Evolutionary conservation across 257 asterid species (phyloP), one percentile per base, ranked within the genome.

Genomic region (Cordia subcordata): DNA sequence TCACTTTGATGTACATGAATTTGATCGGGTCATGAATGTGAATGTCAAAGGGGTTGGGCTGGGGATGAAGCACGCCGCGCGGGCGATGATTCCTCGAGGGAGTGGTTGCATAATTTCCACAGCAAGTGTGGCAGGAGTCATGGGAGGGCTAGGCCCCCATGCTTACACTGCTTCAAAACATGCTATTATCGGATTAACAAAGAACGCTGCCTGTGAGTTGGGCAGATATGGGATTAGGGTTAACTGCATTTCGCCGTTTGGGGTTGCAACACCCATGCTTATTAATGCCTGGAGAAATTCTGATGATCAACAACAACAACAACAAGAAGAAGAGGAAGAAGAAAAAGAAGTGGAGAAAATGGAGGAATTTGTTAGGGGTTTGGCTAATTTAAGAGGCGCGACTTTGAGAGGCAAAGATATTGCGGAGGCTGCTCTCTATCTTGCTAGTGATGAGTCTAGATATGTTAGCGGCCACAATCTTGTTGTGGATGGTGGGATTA

Each of bases 151-250:
- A 2, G 95, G 95, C 21, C 96, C 96, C 4, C 90, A 88, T 60
- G 52, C 96, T 0, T 88, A 88, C 69, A 85, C 96, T n/a, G 86
- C 95, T 17, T 85, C 95, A 4, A 88, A 88, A 72, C 95, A 88
- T 68, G 96, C 96, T 10, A 73, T 88, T 0, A 85, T 88, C 0
- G 96, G 95, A 70, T 66, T 88, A 50, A 77, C 85, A 8, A 80
- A 83, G 70, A 88, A 88, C 39, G 82, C 80, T 49, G 96, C 96
- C 4, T 88, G 95, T 16, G 96, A 88, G 61, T 64, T 88, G 47
- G 96, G 96, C 1, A 53, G 75, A 37, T 75, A 81, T 10, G 96
- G 96, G 42, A 83, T 88, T 1, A 50, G 95, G 53, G 96, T 88
- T 0, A 88, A 88, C 33, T 83, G 93, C 77, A 83, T 88, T 0